Base-by-base conservation (phyloP, 495 filamentous ascomycete species). In the Tetracladium setigerum region DNA sequence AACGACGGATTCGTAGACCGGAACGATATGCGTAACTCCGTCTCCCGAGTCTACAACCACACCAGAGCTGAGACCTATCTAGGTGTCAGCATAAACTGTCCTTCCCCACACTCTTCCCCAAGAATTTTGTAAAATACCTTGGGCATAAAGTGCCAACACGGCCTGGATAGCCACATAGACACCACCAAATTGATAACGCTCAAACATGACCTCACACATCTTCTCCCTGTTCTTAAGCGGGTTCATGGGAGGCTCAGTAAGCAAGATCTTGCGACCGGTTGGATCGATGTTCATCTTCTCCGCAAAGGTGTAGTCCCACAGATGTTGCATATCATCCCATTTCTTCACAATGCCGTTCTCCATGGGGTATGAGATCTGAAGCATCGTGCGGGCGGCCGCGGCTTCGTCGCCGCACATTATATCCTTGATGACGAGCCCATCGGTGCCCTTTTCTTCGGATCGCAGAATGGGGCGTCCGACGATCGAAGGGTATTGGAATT, bases 331-430 rank as follows among this genome's bases (percentile, higher is more conserved):
- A 67, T 99, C 94, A 58, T 97, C 92, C 94, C 94, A 99, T 57
- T 84, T 87, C 78, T 97, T 97, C 45, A 99, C 86, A 54, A 99
- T 95, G 59, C 92, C 92, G 67, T 97, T 97, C 64, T 97, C 94
- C 92, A 99, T 99, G 58, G 92, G 92, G 66, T 97, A 97, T 62
- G 81, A 90, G 58, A 99, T 92, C 62, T 99, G 94, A 43, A 99
- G 79, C 88, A 95, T 94, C 47, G 87, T 91, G 54, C 92, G 80
- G 52, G 91, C 92, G 22, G 87, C 89, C 10, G 92, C 89, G 22
- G 92, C 92, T 70, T 99, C 92, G 71, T 99, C 94, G 56, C 92
- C 92, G 72, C 89, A 95, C 92, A 99, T 99, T 60, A 99, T 96
- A 74, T 99, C 92, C 76, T 96, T 96, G 63, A 99, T 87, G 52